Conservation (phyloP, 2,329 filamentous ascomycete genomes). For the Botryosphaeria dothidea region DNA sequence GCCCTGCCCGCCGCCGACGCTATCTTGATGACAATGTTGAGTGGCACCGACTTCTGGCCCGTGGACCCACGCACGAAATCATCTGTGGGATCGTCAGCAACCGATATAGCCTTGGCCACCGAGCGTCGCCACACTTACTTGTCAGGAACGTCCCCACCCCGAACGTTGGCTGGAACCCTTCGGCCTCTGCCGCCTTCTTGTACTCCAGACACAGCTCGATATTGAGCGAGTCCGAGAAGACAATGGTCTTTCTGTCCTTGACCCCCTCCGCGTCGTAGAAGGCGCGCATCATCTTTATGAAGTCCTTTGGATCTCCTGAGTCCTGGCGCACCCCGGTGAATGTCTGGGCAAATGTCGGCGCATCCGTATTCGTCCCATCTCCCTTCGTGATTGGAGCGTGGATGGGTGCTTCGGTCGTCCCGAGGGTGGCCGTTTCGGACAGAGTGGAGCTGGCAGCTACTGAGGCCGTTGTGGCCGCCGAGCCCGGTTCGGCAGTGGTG, state of each 20-base stretch:
- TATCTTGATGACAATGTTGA: constrained; percentile 98
- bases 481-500: constrained; percentile 43
- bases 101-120: constrained; percentile 1
- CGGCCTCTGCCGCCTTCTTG: constrained; percentile 76
- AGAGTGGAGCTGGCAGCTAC: constrained; percentile 45
- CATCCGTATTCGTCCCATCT: constrained; percentile 28
- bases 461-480: constrained; percentile 42
- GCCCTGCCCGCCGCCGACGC: constrained; percentile 77
- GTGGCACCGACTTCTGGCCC: constrained; percentile 79
- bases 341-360: constrained; percentile 71
- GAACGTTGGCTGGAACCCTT: constrained; percentile 83
- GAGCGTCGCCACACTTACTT: constrained; percentile 50
- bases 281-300: constrained; percentile 73
- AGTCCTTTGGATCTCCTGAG: constrained; percentile 80
- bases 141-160: constrained; percentile 95
- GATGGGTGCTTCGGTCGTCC: constrained; percentile 44
- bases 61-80: constrained; percentile 72
- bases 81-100: constrained; percentile 48
- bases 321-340: constrained; percentile 88
- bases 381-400: constrained; percentile 42
- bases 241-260: constrained; percentile 79
- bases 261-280: constrained; percentile 81
- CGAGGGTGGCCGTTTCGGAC: constrained; percentile 39
- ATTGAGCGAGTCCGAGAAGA: constrained; percentile 94
- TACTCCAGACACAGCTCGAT: constrained; percentile 90